These are phyloP conservation scores for Macrophomina tecta DNA, from an alignment of 2,329 filamentous ascomycete genomes.

Conservation along the genomic window DNA sequence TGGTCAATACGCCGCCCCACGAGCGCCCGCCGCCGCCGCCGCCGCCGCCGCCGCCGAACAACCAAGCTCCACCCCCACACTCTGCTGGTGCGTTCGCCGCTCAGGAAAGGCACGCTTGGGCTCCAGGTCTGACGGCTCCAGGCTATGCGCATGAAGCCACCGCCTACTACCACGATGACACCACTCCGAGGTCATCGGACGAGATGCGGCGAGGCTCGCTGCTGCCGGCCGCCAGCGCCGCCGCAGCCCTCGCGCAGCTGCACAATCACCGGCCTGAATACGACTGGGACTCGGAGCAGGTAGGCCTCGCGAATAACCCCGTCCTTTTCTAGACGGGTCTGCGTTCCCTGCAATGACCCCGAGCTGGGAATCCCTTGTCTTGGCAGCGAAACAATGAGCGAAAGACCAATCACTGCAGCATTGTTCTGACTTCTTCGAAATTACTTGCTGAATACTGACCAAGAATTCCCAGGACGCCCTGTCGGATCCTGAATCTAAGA, in stretches of 20 bases:
- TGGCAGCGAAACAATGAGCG: constrained; percentile 32
- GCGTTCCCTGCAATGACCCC: constrained; percentile 25
- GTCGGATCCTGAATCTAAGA: constrained; percentile 47
- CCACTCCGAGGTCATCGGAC: constrained; percentile 71
- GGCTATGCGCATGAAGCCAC: constrained; percentile 66
- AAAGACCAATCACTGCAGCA: constrained; percentile 15
- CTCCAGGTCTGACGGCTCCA: constrained; percentile 35
- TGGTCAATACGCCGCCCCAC: constrained; percentile 89
- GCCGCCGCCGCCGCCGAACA: constrained; percentile 45
- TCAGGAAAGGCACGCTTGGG: constrained; percentile 25
- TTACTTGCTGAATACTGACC: constrained; percentile 5
- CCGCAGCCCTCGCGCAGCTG: constrained; percentile 85
- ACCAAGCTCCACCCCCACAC: constrained; percentile 36
- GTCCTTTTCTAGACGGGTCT: constrained; percentile 45
- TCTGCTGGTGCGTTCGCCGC: constrained; percentile 26
- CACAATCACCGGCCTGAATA: constrained; percentile 77
- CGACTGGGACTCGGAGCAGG: constrained; percentile 79
- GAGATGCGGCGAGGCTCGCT: constrained; percentile 70
- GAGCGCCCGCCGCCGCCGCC: constrained; percentile 64
- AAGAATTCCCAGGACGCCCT: constrained; percentile 39
- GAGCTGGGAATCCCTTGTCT: constrained; percentile 27
- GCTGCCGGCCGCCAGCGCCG: constrained; percentile 75
- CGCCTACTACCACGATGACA: constrained; percentile 70
- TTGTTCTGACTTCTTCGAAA: not conserved
- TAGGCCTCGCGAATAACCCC: constrained; percentile 41